Conservation (phyloP, 371 early-diverging fungal species). For the Mortierella sp. region DNA sequence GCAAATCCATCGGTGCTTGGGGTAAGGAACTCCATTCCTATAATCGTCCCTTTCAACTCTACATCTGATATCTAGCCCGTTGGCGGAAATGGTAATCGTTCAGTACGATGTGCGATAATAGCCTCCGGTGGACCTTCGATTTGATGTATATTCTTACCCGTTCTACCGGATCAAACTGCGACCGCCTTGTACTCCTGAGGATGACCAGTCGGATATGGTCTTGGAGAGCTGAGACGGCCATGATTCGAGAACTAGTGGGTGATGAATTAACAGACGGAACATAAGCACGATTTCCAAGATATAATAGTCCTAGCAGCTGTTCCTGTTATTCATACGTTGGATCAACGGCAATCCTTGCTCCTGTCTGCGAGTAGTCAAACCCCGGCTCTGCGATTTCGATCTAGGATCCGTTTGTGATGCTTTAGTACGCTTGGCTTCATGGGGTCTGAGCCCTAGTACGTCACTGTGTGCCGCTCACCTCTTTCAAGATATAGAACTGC, state of each 20-base stretch:
- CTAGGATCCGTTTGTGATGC: no score
- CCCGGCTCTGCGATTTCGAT: conserved; percentile 34
- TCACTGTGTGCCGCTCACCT: conserved; percentile 31
- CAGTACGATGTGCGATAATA: not conserved
- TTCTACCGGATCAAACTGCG: conserved; percentile 34
- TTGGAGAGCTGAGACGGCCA: conserved; percentile 43
- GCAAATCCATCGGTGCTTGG: conserved; percentile 21
- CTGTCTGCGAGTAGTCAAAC: conserved; percentile 13
- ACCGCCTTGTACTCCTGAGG: conserved; percentile 24
- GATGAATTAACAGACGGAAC: not conserved
- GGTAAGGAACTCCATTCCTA: conserved; percentile 43
- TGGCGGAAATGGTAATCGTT: not conserved
- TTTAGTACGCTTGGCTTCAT: no score
- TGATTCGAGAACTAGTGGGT: conserved; percentile 25
- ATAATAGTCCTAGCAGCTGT: no score
- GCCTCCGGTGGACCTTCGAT: no score
- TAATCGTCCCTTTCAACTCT: conserved; percentile 27
- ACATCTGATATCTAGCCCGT: conserved; percentile 11
- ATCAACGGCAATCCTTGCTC: conserved; percentile 36
- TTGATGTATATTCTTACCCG: conserved; percentile 21
- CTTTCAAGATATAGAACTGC: conserved; percentile 26
- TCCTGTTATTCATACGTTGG: conserved; percentile 16
- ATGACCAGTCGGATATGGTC: conserved; percentile 29
- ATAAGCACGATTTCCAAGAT: no score
- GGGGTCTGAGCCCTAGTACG: no score